Conservation (phyloP, 768 basidiomycete species). For the Amanita fuliginea region DNA sequence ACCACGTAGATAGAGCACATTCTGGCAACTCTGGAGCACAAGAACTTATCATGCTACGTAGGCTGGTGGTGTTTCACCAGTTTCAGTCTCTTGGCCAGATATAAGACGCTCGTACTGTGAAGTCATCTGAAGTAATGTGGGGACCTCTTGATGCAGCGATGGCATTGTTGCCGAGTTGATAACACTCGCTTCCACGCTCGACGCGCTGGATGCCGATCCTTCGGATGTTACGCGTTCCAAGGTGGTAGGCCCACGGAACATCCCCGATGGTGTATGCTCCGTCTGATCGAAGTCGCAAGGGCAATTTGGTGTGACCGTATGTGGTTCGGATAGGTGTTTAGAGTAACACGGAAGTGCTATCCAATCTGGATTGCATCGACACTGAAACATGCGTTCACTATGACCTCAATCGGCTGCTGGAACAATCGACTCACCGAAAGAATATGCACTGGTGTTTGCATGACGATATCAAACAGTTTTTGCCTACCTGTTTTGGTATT, state of each 20-base stretch:
- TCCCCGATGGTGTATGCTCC: constrained; percentile 3
- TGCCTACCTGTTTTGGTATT: constrained; percentile 60
- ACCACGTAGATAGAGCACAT: constrained; percentile 10
- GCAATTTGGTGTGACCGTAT: constrained; percentile 26
- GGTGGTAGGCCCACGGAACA: constrained; percentile 9
- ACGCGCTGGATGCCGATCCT: constrained; percentile 24
- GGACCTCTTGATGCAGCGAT: constrained; percentile 18
- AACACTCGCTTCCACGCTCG: constrained; percentile 25
- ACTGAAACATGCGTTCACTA: constrained; percentile 27
- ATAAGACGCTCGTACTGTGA: constrained; percentile 69
- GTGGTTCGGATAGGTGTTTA: constrained; percentile 28
- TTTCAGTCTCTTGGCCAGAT: constrained; percentile 70
- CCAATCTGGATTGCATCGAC: constrained; percentile 75
- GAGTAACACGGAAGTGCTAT: constrained; percentile 71
- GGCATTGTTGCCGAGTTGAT: constrained; percentile 18
- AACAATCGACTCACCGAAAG: constrained; percentile 54
- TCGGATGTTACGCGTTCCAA: constrained; percentile 22
- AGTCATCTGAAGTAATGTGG: constrained; percentile 11
- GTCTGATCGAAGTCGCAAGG: constrained; percentile 28
- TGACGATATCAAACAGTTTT: constrained; percentile 80
- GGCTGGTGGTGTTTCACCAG: constrained; percentile 79
- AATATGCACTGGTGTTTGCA: constrained; percentile 78
- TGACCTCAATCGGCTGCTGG: background rate
- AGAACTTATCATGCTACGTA: constrained; percentile 25
- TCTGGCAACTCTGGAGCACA: background rate